These are phyloP conservation scores for Colletotrichum sp. DNA, from an alignment of 2,329 filamentous ascomycete species.

Conservation along the genomic window DNA sequence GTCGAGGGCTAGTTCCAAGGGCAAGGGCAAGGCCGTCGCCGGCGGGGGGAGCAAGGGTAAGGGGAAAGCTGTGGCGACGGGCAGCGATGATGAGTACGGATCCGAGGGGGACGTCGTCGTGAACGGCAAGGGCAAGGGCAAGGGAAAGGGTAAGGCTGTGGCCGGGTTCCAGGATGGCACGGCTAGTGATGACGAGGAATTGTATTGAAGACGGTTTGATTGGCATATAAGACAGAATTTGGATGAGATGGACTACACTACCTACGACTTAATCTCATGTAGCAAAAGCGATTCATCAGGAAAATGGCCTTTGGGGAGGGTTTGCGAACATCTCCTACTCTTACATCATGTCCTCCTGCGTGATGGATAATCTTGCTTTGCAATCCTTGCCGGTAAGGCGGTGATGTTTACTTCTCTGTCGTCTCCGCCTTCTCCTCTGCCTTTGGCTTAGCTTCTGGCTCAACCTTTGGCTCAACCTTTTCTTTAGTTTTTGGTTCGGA, in stretches of 20 bases:
- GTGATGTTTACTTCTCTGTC: neutral
- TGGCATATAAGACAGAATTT: neutral
- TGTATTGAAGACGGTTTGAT: slow-evolving; percentile 48
- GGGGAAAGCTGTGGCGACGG: slow-evolving; percentile 38
- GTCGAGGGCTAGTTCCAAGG: slow-evolving; percentile 31
- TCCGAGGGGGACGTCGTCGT: slow-evolving; percentile 33
- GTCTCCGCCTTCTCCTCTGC: neutral
- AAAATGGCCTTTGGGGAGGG: neutral
- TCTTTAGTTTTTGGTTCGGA: too few relatives aligned
- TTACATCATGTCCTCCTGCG: neutral
- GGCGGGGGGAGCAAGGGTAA: slow-evolving; percentile 41
- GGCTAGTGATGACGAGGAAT: slow-evolving; percentile 61
- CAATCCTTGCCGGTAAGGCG: neutral
- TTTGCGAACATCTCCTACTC: neutral
- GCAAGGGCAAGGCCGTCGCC: slow-evolving; percentile 38
- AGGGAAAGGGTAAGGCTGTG: slow-evolving; percentile 63
- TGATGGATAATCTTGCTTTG: neutral
- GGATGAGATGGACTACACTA: neutral
- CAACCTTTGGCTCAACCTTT: neutral
- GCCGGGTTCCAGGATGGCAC: slow-evolving; percentile 57
- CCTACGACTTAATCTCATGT: neutral
- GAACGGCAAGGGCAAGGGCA: slow-evolving; percentile 35
- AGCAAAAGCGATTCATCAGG: neutral
- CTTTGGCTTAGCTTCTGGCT: slow-evolving; percentile 24
- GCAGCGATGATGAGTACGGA: slow-evolving; percentile 37